These are phyloP conservation scores for Kregervanrija delftensis DNA, from an alignment of 805 yeast species.

Conservation along the genomic window DNA sequence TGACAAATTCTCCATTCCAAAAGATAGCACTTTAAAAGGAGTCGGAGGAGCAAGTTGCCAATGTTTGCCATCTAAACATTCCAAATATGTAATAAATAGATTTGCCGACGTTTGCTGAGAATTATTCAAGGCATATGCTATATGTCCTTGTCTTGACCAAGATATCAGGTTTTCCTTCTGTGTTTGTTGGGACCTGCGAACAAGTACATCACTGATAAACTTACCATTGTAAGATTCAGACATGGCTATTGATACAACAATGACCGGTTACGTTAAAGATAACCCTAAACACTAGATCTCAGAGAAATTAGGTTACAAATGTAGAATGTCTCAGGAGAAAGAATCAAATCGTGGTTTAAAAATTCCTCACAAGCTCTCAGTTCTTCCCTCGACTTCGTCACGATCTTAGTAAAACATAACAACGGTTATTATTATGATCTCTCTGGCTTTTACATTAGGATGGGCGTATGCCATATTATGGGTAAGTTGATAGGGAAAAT, in stretches of 20 bases:
- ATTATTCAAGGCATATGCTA: slow-evolving; percentile 46
- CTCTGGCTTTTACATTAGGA: slow-evolving; percentile 16
- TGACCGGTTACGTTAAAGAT: too few species aligned
- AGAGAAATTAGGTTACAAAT: background rate
- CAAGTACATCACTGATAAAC: too few species aligned
- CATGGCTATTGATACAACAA: too few species aligned
- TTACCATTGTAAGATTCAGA: too few species aligned
- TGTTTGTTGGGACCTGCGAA: background rate
- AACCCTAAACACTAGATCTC: background rate
- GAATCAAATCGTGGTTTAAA: background rate
- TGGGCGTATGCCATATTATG: slow-evolving; percentile 25
- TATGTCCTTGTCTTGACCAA: slow-evolving; percentile 82
- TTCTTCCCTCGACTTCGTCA: too few species aligned
- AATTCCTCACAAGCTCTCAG: background rate
- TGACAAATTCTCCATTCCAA: slow-evolving; percentile 5
- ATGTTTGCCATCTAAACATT: slow-evolving; percentile 62
- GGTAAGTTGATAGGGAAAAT: slow-evolving; percentile 13
- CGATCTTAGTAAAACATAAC: too few species aligned
- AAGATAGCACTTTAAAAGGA: slow-evolving; percentile 19
- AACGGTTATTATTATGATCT: background rate
- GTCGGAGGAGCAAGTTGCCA: slow-evolving; percentile 73
- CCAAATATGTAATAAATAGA: slow-evolving; percentile 59
- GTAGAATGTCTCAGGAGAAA: background rate
- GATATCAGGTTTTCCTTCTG: slow-evolving; percentile 29
- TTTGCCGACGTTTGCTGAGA: slow-evolving; percentile 16